Evolutionary conservation across 2,329 filamentous ascomycete species (phyloP), one percentile per base, ranked within the genome.

Genomic region (Domatiomyces catenatus): DNA sequence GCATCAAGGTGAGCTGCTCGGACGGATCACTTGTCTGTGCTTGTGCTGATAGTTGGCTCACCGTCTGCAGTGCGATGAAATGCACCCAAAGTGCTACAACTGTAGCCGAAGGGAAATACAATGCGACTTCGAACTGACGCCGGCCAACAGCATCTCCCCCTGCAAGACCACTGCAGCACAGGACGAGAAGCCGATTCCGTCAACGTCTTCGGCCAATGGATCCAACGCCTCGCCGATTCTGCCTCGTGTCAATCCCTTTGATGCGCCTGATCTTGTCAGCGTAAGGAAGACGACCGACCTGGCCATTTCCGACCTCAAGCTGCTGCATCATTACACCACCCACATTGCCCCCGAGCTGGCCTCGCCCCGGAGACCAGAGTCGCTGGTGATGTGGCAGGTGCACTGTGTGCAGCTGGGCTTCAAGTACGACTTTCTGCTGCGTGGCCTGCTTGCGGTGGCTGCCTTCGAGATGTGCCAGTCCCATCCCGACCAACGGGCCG

Each of bases 361-460:
- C 2, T 61, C 52, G 44, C 19, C 32, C 24, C 58, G 60, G 2
- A 54, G 64, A 5, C 62, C 63, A 17, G 59, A 60, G 24, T 54
- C 64, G 36, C 62, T 65, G 47, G 58, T 63, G 26, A 54, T 66
- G 24, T 64, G 66, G 39, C 64, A 66, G 43, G 61, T 62, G 20
- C 57, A 60, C 5, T 60, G 66, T 5, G 65, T 66, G 2, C 61
- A 61, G 8, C 61, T 68, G 50, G 67, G 67, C 1, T 67, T 70
- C 47, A 62, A 66, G 4, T 65, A 68, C 53, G 63, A 67, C 2
- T 72, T 69, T 44, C 60, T 73, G n/a, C 60, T 73, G 10, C 66
- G 71, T 51, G 65, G 64, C 26, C 59, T 71, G 8, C 61, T 72
- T 3, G 69, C 70, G 4, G 57, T 73, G 8, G 64, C 69, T 5